phyloP scores from a whole-genome alignment of 2,329 filamentous ascomycete genomes.

The Cladophialophora yegresii region DNA sequence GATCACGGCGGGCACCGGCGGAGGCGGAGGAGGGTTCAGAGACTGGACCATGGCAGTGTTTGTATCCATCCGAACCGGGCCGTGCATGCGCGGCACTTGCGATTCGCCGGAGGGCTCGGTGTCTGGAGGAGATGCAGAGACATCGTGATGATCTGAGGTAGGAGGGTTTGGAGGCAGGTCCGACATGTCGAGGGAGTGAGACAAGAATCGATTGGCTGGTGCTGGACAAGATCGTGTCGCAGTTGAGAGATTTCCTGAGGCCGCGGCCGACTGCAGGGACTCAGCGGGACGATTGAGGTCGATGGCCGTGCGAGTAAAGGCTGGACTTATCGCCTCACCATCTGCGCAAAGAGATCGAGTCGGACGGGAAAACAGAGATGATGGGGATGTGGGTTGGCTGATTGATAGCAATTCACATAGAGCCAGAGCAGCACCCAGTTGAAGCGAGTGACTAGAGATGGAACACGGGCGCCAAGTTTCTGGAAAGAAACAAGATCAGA shows the following conservation, averaged over 20 bases:
- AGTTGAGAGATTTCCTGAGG: neutral
- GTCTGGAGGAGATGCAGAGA: slow-evolving; percentile 13
- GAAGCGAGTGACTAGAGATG: slow-evolving; percentile 8
- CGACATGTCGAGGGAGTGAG: slow-evolving; percentile 34
- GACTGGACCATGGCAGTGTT: slow-evolving; percentile 33
- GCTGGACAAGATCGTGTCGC: slow-evolving; percentile 6
- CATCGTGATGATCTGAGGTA: slow-evolving; percentile 11
- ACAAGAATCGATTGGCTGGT: slow-evolving; percentile 20
- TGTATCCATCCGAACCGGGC: slow-evolving; percentile 35
- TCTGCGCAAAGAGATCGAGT: neutral
- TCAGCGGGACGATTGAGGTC: neutral
- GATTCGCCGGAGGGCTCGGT: slow-evolving; percentile 18
- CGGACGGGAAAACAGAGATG: neutral
- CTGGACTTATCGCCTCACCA: neutral
- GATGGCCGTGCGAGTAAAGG: neutral
- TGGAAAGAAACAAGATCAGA: slow-evolving; percentile 12
- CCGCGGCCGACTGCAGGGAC: neutral
- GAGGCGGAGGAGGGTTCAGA: slow-evolving; percentile 28
- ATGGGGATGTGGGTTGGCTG: neutral
- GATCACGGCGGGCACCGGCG: slow-evolving; percentile 15
- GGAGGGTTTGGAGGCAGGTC: slow-evolving; percentile 22
- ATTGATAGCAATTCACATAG: neutral
- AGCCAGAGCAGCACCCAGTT: slow-evolving; percentile 8
- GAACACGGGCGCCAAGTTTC: slow-evolving; percentile 14
- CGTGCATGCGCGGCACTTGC: slow-evolving; percentile 13